phyloP scores from a whole-genome alignment of 352 stramenopile genomes.

The Pythium dissotocum region DNA sequence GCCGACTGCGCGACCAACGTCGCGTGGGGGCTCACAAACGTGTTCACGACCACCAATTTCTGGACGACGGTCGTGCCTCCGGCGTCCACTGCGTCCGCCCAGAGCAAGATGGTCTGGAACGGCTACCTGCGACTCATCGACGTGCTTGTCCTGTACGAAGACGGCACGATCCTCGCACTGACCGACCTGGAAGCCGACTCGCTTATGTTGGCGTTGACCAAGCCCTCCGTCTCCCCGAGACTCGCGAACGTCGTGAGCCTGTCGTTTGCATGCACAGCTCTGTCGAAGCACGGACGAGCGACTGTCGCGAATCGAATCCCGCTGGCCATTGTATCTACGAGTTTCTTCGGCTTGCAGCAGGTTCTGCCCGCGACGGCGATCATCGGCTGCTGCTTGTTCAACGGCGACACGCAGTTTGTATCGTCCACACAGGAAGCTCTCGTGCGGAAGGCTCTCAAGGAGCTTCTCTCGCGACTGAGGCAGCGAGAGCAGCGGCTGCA shows the following conservation, averaged over 20 bases:
- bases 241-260: conserved; percentile 7
- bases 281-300: neutral
- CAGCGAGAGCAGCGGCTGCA: conserved; percentile 10
- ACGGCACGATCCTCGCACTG: conserved; percentile 39
- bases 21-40: conserved; percentile 25
- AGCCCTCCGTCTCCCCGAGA: neutral
- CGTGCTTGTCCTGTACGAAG: conserved; percentile 40
- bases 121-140: conserved; percentile 36
- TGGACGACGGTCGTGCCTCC: conserved; percentile 24
- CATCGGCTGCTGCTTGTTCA: conserved; percentile 20
- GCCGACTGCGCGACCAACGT: conserved; percentile 14
- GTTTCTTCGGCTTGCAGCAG: neutral
- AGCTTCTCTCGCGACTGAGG: conserved; percentile 9
- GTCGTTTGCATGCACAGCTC: conserved; percentile 8
- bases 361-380: conserved; percentile 2
- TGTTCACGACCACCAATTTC: conserved; percentile 55
- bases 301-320: neutral
- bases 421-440: conserved; percentile 9
- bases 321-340: neutral
- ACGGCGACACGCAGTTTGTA: conserved; percentile 24
- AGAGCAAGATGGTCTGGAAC: conserved; percentile 16
- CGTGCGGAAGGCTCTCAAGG: neutral
- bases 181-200: conserved; percentile 43
- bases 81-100: neutral
- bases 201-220: conserved; percentile 33